Percentiles rank a stretch among this genome's conserved stretches.
Evolutionary conservation across 1,284 basidiomycete genomes (phyloP).

Genomic region (Mycosarcoma maydis): DNA sequence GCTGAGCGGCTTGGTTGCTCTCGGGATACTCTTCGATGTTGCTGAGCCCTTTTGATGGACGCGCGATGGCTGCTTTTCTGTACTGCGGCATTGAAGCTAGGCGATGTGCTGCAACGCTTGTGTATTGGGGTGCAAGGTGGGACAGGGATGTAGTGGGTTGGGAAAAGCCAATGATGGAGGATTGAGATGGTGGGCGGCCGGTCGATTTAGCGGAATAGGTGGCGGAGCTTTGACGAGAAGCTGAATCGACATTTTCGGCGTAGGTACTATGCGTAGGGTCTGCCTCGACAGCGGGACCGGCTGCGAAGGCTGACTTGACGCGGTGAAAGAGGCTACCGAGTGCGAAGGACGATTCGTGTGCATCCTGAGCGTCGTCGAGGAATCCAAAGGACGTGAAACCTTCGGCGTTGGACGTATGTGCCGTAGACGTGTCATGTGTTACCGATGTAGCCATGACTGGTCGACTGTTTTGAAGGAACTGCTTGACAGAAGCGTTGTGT

Average conservation of each 20-base stretch:
- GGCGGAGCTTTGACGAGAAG: slow-evolving; percentile 22
- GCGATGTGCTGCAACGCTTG: slow-evolving; percentile 1
- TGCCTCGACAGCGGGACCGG: slow-evolving; percentile 4
- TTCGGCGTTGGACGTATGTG: slow-evolving; percentile 2
- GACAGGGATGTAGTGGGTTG: slow-evolving; percentile 10
- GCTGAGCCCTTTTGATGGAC: slow-evolving; percentile 37
- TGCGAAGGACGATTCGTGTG: slow-evolving; percentile 47
- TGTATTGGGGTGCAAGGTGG: slow-evolving; percentile 2
- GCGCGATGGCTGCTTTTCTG: slow-evolving; percentile 25
- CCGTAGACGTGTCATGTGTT: slow-evolving; percentile 1
- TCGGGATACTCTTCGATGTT: slow-evolving; percentile 47
- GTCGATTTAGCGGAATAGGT: slow-evolving; percentile 17
- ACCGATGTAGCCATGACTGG: background rate
- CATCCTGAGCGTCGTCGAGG: slow-evolving; percentile 53
- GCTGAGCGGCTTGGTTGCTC: slow-evolving; percentile 7
- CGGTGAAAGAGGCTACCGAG: slow-evolving; percentile 57
- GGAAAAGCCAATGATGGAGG: slow-evolving; percentile 2
- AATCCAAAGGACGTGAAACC: slow-evolving; percentile 58
- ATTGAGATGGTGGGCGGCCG: slow-evolving; percentile 2
- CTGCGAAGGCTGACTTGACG: slow-evolving; percentile 57
- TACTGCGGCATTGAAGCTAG: slow-evolving; percentile 27
- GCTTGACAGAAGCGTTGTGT: too few species aligned
- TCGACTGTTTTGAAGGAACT: too few species aligned
- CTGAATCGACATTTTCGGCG: slow-evolving; percentile 3
- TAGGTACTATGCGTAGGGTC: slow-evolving; percentile 2